Percentiles rank a stretch among this genome's conserved stretches.
These are phyloP conservation scores for Opeltia flavorubescens DNA, from an alignment of 495 filamentous ascomycete genomes.

Conservation along the genomic window DNA sequence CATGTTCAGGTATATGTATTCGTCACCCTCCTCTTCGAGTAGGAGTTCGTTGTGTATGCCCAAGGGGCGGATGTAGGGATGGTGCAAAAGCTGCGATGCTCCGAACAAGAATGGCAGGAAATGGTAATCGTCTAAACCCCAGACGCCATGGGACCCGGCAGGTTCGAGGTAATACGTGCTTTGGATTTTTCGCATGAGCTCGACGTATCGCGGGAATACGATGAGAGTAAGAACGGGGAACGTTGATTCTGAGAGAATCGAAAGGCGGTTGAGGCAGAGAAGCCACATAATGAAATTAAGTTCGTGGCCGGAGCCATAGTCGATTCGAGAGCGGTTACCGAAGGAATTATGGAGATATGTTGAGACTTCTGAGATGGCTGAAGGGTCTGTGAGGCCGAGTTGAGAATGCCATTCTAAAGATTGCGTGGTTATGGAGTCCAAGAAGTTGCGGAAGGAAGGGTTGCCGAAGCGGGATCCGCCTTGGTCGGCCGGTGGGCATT, in stretches of 20 bases:
- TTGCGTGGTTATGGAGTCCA: conserved; percentile 52
- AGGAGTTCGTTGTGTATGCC: conserved; percentile 74
- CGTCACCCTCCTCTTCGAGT: conserved; percentile 69
- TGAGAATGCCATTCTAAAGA: conserved; percentile 27
- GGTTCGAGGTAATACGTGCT: conserved; percentile 90
- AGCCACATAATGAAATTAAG: conserved; percentile 94
- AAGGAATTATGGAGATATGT: conserved; percentile 73
- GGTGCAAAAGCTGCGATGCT: conserved; percentile 76
- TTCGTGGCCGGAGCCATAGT: conserved; percentile 95
- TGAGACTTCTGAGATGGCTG: conserved; percentile 53
- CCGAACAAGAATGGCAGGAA: conserved; percentile 97
- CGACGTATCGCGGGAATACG: conserved; percentile 68
- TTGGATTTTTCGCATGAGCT: conserved; percentile 71
- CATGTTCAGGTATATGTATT: conserved; percentile 82
- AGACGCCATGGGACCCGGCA: conserved; percentile 88
- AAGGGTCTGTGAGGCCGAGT: conserved; percentile 11
- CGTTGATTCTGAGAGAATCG: conserved; percentile 42
- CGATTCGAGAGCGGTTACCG: conserved; percentile 76
- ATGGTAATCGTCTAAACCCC: conserved; percentile 93
- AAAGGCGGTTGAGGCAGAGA: conserved; percentile 74
- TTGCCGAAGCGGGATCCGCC: conserved; percentile 90
- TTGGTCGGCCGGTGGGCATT: conserved; percentile 67
- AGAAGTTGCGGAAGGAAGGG: conserved; percentile 69
- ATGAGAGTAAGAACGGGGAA: conserved; percentile 61
- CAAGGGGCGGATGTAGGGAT: conserved; percentile 75